phyloP scores from a whole-genome alignment of 495 filamentous ascomycete genomes.

The Jackrogersella multiformis region DNA sequence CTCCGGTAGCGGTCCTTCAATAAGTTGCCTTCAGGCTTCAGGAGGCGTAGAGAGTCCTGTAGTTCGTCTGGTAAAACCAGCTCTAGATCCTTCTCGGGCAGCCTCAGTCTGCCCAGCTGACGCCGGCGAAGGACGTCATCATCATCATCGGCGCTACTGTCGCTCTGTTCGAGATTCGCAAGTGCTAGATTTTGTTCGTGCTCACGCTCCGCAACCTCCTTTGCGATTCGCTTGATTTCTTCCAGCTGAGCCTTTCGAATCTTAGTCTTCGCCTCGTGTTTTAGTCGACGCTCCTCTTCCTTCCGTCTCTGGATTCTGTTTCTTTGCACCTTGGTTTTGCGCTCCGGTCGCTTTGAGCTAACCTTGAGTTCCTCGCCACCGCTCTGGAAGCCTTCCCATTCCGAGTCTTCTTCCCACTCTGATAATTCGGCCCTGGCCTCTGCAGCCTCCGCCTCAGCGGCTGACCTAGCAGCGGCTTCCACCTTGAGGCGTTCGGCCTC shows the following conservation, averaged over 20 bases:
- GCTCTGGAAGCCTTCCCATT: constrained; percentile 86
- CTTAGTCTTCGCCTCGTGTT: constrained; percentile 76
- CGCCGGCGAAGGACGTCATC: constrained; percentile 75
- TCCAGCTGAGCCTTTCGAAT: constrained; percentile 72
- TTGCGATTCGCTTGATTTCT: constrained; percentile 70
- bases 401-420: constrained; percentile 83
- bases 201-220: constrained; percentile 65
- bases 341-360: constrained; percentile 74
- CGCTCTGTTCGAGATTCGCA: constrained; percentile 52
- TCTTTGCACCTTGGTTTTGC: constrained; percentile 85
- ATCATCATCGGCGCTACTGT: constrained; percentile 57
- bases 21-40: constrained; percentile 95
- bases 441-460: constrained; percentile 68
- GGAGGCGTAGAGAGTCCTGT: constrained; percentile 83
- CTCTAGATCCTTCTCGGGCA: constrained; percentile 84
- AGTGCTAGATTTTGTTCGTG: constrained; percentile 56
- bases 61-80: constrained; percentile 92
- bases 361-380: constrained; percentile 68
- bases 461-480: constrained; percentile 63
- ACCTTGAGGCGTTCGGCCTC: constrained; percentile 65
- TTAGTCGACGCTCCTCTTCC: constrained; percentile 77
- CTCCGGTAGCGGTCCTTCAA: constrained; percentile 91
- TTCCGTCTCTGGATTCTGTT: constrained; percentile 90
- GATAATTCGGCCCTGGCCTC: constrained; percentile 73
- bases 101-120: constrained; percentile 78